Evolutionary conservation across 768 basidiomycete genomes (phyloP).

Genomic region (Auricularia sp.): DNA sequence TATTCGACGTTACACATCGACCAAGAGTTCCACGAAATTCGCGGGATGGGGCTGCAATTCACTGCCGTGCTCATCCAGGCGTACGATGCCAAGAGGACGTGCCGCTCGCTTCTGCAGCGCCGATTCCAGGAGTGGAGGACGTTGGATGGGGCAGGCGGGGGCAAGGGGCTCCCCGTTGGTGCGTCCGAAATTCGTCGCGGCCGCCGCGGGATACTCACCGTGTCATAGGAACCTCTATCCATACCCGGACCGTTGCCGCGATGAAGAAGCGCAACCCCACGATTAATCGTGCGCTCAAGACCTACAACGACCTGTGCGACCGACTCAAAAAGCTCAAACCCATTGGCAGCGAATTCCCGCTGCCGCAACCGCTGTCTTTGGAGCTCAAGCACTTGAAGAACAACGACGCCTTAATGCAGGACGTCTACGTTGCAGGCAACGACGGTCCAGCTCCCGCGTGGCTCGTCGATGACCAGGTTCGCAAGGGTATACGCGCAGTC

Average conservation of each 20-base stretch:
- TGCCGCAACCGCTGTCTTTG: conserved; percentile 24
- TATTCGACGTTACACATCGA: conserved; percentile 28
- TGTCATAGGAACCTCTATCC: conserved; percentile 21
- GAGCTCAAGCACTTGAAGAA: conserved; percentile 14
- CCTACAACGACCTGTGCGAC: conserved; percentile 20
- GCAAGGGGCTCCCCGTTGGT: conserved; percentile 25
- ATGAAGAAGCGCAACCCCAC: conserved; percentile 24
- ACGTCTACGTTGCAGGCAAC: conserved; percentile 24
- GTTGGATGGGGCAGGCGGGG: conserved; percentile 23
- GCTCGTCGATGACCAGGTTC: conserved; percentile 23
- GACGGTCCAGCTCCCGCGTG: conserved; percentile 17
- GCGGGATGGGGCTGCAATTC: conserved; percentile 20
- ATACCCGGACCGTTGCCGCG: conserved; percentile 22
- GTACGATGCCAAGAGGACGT: conserved; percentile 29
- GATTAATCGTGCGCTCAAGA: conserved; percentile 18
- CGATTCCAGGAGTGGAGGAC: conserved; percentile 29
- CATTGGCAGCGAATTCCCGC: conserved; percentile 18
- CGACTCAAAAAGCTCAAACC: conserved; percentile 15
- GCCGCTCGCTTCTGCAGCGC: conserved; percentile 22
- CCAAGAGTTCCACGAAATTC: conserved; percentile 24
- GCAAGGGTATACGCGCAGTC: conserved; percentile 21
- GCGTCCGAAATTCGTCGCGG: neutral
- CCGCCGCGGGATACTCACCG: neutral
- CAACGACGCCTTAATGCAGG: conserved; percentile 22
- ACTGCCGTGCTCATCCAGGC: conserved; percentile 23